These are phyloP conservation scores for Endotrypanum monterogeii DNA, from an alignment of 208 protist species.

Conservation along the genomic window DNA sequence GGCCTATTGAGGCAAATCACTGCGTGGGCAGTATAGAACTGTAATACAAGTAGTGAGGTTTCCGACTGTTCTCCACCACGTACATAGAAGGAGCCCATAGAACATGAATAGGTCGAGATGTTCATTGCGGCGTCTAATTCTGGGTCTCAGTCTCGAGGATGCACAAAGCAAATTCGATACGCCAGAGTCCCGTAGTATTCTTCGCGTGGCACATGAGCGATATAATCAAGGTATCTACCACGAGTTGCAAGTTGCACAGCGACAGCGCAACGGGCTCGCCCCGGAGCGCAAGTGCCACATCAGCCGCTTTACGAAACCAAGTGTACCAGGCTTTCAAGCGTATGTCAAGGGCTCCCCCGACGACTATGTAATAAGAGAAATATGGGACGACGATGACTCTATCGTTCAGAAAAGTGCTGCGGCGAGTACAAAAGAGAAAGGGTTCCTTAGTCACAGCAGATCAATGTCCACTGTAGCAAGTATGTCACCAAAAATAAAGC, in stretches of 20 bases:
- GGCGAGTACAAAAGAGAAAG: background rate
- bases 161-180: conserved; percentile 88
- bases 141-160: conserved; percentile 89
- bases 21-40: conserved; percentile 20
- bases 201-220: conserved; percentile 79
- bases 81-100: conserved; percentile 7
- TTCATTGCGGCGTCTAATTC: conserved; percentile 59
- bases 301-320: conserved; percentile 79
- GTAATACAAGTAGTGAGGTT: conserved; percentile 6
- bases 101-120: conserved; percentile 42
- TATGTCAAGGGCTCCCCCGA: conserved; percentile 70
- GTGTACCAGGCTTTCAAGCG: conserved; percentile 76
- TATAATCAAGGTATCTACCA: conserved; percentile 84
- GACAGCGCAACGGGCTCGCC: conserved; percentile 61
- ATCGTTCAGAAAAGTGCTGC: background rate
- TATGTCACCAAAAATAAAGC: conserved; percentile 35
- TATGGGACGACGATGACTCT: conserved; percentile 48
- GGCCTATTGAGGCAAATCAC: background rate
- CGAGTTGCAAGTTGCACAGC: conserved; percentile 78
- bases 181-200: conserved; percentile 61
- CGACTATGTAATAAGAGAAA: conserved; percentile 77
- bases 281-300: conserved; percentile 77
- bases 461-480: background rate
- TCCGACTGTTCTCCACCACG: background rate
- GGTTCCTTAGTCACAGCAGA: conserved; percentile 11